Conservation (phyloP, 106 monocot genomes). For the Allium sativum region DNA sequence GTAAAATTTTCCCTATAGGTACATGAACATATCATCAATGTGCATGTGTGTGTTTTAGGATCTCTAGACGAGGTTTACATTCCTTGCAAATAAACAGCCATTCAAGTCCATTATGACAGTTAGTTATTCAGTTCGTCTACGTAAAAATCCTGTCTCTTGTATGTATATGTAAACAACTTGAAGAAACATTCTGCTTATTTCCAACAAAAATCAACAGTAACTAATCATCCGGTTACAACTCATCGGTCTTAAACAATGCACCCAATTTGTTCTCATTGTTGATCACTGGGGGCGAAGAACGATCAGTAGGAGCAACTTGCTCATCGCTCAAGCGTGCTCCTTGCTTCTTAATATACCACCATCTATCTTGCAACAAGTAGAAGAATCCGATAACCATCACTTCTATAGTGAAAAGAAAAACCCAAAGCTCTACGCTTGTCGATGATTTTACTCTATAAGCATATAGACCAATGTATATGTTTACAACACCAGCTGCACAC, state of each 20-base stretch:
- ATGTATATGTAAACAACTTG: too few relatives aligned
- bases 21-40: too few relatives aligned
- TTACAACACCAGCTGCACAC: conserved; percentile 34
- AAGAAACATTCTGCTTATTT: too few relatives aligned
- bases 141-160: too few relatives aligned
- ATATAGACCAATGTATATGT: conserved; percentile 56
- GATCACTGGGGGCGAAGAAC: conserved; percentile 15
- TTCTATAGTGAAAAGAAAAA: conserved; percentile 42
- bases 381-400: conserved; percentile 35
- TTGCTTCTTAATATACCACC: conserved; percentile 54
- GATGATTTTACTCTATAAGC: conserved; percentile 44
- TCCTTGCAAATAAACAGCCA: too few relatives aligned
- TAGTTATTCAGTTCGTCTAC: too few relatives aligned
- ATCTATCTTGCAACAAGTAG: conserved; percentile 60
- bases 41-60: too few relatives aligned
- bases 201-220: too few relatives aligned
- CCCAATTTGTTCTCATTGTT: conserved; percentile 14
- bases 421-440: conserved; percentile 43
- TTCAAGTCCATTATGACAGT: too few relatives aligned
- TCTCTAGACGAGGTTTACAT: too few relatives aligned
- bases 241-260: conserved; percentile 5
- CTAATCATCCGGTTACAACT: background rate
- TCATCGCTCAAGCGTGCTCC: conserved; percentile 34
- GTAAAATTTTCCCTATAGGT: too few relatives aligned
- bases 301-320: conserved; percentile 38